A percentile compares a stretch with the other conserved stretches of the same genome.
phyloP scores from a whole-genome alignment of 768 basidiomycete genomes.

The Xerocomus potaroensis region DNA sequence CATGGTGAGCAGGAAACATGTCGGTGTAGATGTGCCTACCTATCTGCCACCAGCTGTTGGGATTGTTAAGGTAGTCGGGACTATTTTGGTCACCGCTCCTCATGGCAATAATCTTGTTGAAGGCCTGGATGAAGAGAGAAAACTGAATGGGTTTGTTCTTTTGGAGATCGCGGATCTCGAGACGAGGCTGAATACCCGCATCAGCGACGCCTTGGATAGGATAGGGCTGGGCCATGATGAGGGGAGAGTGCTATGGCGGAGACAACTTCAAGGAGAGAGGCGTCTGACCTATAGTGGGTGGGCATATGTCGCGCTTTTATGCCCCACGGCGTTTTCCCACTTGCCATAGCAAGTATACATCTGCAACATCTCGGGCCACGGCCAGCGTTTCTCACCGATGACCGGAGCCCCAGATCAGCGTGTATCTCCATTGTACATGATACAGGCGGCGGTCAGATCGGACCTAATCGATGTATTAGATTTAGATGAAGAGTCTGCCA shows the following conservation, averaged over 20 bases:
- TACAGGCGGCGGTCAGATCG: background rate
- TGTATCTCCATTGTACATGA: background rate
- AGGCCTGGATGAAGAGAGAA: constrained; percentile 17
- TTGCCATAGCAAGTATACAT: background rate
- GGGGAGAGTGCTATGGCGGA: background rate
- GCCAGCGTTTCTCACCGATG: background rate
- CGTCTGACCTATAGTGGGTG: background rate
- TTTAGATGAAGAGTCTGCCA: no score
- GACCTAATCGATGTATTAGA: background rate
- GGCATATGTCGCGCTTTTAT: background rate
- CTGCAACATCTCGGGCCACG: background rate
- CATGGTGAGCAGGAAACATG: no score
- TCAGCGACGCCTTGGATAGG: constrained; percentile 2
- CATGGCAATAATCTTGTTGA: constrained; percentile 7
- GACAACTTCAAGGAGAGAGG: background rate
- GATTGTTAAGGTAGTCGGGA: constrained; percentile 9
- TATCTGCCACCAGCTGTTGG: constrained; percentile 6
- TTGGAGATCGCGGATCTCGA: constrained; percentile 14
- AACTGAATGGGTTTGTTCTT: constrained; percentile 10
- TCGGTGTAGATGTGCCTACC: no score
- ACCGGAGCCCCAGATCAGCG: background rate
- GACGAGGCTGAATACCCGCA: constrained; percentile 10
- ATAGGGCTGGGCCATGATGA: constrained; percentile 12
- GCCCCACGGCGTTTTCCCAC: background rate
- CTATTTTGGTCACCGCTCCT: background rate